Percentiles rank a stretch among this genome's conserved stretches.
Evolutionary conservation across 768 basidiomycete species (phyloP).

Genomic region (Asterophora parasitica): DNA sequence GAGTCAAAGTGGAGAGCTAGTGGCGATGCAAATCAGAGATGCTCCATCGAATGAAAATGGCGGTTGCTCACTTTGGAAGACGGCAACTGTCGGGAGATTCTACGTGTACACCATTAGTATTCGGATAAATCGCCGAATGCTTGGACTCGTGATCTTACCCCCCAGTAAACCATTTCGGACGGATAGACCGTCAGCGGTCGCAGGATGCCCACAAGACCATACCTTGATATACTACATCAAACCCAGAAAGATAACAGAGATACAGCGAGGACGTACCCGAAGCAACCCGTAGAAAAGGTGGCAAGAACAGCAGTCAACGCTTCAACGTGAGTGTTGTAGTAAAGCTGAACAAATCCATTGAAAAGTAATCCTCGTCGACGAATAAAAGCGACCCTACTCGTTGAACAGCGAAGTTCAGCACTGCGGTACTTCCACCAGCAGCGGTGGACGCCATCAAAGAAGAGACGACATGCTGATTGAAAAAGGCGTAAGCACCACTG

Average conservation of each 20-base stretch:
- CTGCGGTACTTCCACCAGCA: conserved; percentile 46
- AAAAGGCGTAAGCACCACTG: neutral
- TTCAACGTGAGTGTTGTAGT: conserved; percentile 52
- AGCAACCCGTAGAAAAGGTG: conserved; percentile 60
- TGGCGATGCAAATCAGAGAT: neutral
- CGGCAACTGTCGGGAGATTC: conserved; percentile 55
- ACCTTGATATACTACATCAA: conserved; percentile 27
- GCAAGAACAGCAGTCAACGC: conserved; percentile 55
- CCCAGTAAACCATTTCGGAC: conserved; percentile 62
- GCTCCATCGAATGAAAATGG: neutral
- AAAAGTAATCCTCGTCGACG: neutral
- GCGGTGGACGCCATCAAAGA: conserved; percentile 56
- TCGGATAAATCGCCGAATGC: neutral
- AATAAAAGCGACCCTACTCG: conserved; percentile 27
- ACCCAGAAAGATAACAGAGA: neutral
- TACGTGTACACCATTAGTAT: conserved; percentile 12
- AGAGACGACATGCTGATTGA: conserved; percentile 48
- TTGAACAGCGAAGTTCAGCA: conserved; percentile 59
- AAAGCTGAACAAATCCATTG: conserved; percentile 37
- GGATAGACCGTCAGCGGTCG: conserved; percentile 58
- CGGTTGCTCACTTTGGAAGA: conserved; percentile 46
- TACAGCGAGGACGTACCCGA: conserved; percentile 37
- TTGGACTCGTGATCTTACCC: conserved; percentile 28
- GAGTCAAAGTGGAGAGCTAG: conserved; percentile 48
- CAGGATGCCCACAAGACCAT: conserved; percentile 55